Base-by-base conservation (phyloP, 2,329 filamentous ascomycete genomes). In the Daldinia eschscholtzii region DNA sequence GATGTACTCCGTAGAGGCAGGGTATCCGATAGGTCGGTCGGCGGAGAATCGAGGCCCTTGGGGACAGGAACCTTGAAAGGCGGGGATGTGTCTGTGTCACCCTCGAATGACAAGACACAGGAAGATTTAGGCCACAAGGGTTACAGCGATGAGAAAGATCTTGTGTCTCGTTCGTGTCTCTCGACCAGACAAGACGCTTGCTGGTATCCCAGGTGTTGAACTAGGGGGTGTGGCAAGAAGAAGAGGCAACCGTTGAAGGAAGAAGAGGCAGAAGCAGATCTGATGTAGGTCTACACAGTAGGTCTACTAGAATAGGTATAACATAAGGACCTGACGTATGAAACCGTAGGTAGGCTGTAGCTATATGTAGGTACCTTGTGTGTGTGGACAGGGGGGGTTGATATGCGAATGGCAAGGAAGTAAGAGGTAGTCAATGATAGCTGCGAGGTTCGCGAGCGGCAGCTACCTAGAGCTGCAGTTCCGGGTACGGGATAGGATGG, bases 11-110 rank as follows among this genome's bases (percentile, higher is more conserved):
- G 66, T 73, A 74, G 72, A 73, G 76, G 75, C 71, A 74, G 76
- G 69, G 64, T 76, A 77, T 77, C 76, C 76, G 76, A 78, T 78
- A 78, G 75, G 76, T 73, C 71, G 74, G 71, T 63, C 64, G 67
- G 64, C 55, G 71, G 69, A 73, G 66, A 73, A 71, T 76, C 74
- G 73, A 76, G 67, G 66, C 65, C 66, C 55, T 55, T 67, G 60
- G 65, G 66, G 66, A 35, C 50, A 70, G 71, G 74, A 76, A 76
- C 73, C 75, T 74, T 76, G 73, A 72, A 71, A 71, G 70, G 70
- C 68, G 70, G 70, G 71, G 71, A 70, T 57, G 53, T 67, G 55
- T 61, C 68, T 67, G 68, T 72, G 63, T 72, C 70, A 72, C 70
- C 70, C 67, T 68, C 61, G 62, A 71, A 64, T 66, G 68, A 66